Conservation (phyloP, 768 basidiomycete genomes). For the Suillus clintonianus region DNA sequence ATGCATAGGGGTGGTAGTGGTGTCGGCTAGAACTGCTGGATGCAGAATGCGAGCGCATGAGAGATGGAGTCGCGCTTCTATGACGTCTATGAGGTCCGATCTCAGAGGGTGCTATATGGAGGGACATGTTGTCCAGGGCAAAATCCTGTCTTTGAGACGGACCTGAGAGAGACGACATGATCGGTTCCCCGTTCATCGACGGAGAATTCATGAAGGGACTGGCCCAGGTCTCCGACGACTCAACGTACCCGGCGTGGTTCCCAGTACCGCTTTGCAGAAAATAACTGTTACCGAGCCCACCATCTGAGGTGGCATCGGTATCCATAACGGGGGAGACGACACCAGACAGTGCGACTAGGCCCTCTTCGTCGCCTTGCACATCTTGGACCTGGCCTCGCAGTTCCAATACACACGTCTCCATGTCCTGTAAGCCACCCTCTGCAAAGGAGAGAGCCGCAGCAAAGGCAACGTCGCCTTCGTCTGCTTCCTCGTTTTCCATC, state of each 20-base stretch:
- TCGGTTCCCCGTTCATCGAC: constrained; percentile 41
- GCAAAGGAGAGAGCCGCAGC: constrained; percentile 27
- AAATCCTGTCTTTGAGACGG: constrained; percentile 71
- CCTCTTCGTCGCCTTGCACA: constrained; percentile 59
- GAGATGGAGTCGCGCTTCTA: constrained; percentile 75
- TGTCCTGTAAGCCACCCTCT: constrained; percentile 39
- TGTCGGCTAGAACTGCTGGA: constrained; percentile 48
- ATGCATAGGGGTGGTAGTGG: constrained; percentile 60
- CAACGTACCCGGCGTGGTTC: constrained; percentile 21
- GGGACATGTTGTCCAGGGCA: constrained; percentile 40
- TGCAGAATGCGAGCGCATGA: constrained; percentile 51
- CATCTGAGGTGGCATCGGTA: constrained; percentile 16
- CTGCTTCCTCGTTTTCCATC: constrained; percentile 36
- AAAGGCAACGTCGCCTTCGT: constrained; percentile 31
- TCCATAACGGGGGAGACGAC: constrained; percentile 17
- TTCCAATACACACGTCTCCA: constrained; percentile 63
- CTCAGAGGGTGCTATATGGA: constrained; percentile 31
- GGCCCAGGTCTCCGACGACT: constrained; percentile 25
- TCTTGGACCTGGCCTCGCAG: constrained; percentile 56
- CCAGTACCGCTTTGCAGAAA: constrained; percentile 20
- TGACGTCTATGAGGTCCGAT: constrained; percentile 69
- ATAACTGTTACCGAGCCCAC: constrained; percentile 27
- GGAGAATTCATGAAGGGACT: constrained; percentile 17
- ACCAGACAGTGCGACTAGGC: constrained; percentile 41
- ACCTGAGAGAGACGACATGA: constrained; percentile 51